These are phyloP conservation scores for Leishmania lainsoni DNA, from an alignment of 208 protist species.

Conservation along the genomic window DNA sequence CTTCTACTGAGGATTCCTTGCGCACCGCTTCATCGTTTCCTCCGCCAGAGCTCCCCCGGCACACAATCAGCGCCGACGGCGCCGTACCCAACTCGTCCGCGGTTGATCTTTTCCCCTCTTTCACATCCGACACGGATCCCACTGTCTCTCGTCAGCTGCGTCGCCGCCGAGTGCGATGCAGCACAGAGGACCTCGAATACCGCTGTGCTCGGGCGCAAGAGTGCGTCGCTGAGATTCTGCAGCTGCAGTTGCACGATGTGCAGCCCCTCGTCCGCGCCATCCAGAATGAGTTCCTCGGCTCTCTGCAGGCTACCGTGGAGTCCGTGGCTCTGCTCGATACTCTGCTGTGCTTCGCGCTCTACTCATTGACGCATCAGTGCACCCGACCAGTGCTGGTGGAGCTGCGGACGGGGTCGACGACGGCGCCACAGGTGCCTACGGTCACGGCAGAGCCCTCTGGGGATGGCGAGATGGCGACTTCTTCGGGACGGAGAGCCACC, in stretches of 20 bases:
- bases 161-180: slow-evolving; percentile 55
- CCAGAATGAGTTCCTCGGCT: slow-evolving; percentile 63
- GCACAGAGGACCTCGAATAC: slow-evolving; percentile 72
- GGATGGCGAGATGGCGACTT: neutral
- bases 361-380: slow-evolving; percentile 50
- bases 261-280: slow-evolving; percentile 53
- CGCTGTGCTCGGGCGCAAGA: slow-evolving; percentile 64
- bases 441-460: neutral
- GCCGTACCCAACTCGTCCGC: neutral
- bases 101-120: slow-evolving; percentile 1
- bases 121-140: neutral
- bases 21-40: neutral
- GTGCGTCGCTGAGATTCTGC: slow-evolving; percentile 67
- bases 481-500: neutral
- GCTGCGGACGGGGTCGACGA: slow-evolving; percentile 28
- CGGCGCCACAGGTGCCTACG: neutral
- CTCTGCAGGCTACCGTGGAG: slow-evolving; percentile 84
- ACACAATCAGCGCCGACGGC: neutral
- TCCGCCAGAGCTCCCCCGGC: neutral
- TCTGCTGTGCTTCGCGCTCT: slow-evolving; percentile 69
- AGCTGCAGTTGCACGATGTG: slow-evolving; percentile 54
- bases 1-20: neutral
- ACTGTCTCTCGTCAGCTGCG: neutral
- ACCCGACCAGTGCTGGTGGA: slow-evolving; percentile 47
- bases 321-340: slow-evolving; percentile 91